Evolutionary conservation across 441 rosid genomes (phyloP).

Genomic region (Viola pubescens): DNA sequence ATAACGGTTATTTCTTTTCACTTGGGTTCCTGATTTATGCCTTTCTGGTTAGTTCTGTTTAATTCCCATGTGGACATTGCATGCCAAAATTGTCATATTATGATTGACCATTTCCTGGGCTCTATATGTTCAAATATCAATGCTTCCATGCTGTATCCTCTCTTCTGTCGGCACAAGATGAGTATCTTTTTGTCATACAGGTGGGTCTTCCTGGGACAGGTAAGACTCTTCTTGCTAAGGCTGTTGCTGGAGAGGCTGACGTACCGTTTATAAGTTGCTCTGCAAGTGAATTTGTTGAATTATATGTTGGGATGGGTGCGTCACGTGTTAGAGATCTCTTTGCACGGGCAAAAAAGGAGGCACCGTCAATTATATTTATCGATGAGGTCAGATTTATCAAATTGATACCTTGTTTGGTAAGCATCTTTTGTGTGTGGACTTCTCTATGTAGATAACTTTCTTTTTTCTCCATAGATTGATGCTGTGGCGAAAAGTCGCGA

Average conservation of each 20-base stretch:
- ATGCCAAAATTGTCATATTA: too few species aligned
- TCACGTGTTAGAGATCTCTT: slow-evolving; percentile 95
- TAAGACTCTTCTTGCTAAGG: slow-evolving; percentile 94
- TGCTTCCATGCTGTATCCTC: neutral
- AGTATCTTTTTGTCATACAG: slow-evolving; percentile 33
- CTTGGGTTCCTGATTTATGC: too few species aligned
- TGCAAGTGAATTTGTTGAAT: slow-evolving; percentile 96
- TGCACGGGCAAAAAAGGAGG: slow-evolving; percentile 93
- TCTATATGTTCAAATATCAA: neutral
- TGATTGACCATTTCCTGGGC: too few species aligned
- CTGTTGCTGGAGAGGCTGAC: slow-evolving; percentile 96
- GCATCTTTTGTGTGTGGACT: slow-evolving; percentile 2
- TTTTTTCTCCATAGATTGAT: slow-evolving; percentile 57
- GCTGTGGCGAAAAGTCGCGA: slow-evolving; percentile 99
- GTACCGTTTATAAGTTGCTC: slow-evolving; percentile 97
- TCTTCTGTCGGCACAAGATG: slow-evolving; percentile 6
- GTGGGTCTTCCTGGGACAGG: slow-evolving; percentile 99
- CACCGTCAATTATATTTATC: slow-evolving; percentile 90
- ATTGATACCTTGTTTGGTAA: slow-evolving; percentile 1
- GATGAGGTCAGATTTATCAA: slow-evolving; percentile 58
- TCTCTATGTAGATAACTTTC: slow-evolving; percentile 7
- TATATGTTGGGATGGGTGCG: slow-evolving; percentile 98
- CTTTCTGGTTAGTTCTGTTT: too few species aligned
- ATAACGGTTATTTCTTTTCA: too few species aligned
- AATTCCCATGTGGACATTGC: too few species aligned